These are phyloP conservation scores for Rhynchospora breviuscula DNA, from an alignment of 176 grass and related monocot species.

Conservation along the genomic window DNA sequence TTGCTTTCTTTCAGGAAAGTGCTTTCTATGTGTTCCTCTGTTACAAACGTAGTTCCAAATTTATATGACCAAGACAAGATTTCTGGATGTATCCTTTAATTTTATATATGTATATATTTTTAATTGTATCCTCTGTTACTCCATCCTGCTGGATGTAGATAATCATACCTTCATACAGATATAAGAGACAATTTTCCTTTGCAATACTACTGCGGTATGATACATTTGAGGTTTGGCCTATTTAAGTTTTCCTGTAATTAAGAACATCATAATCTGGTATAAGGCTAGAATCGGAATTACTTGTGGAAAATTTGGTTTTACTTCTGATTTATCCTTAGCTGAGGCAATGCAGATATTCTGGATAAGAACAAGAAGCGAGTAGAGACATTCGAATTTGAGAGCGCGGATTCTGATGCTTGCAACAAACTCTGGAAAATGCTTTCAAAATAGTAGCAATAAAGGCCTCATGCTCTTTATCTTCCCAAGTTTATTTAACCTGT, in stretches of 20 bases:
- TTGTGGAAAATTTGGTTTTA: not conserved
- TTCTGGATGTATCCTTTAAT: slow-evolving; percentile 86
- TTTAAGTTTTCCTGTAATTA: too few relatives aligned
- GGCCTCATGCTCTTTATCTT: not conserved
- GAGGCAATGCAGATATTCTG: slow-evolving; percentile 45
- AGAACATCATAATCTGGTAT: too few relatives aligned
- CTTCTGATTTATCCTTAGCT: slow-evolving; percentile 15
- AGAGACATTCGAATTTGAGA: slow-evolving; percentile 51
- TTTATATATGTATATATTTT: not conserved
- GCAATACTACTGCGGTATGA: not conserved
- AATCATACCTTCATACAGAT: not conserved
- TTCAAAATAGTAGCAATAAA: not conserved
- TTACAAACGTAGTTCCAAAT: slow-evolving; percentile 63
- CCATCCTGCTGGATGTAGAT: not conserved
- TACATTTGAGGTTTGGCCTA: not conserved
- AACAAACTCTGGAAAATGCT: slow-evolving; percentile 61
- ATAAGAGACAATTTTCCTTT: not conserved
- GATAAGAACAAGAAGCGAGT: slow-evolving; percentile 49
- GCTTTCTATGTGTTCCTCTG: slow-evolving; percentile 72
- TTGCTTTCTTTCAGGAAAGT: slow-evolving; percentile 41
- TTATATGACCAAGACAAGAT: slow-evolving; percentile 56
- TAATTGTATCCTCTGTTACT: too few relatives aligned
- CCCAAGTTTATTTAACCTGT: not conserved
- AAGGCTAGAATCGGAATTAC: not conserved
- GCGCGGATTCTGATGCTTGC: slow-evolving; percentile 34